Percentiles rank a stretch among this genome's conserved stretches.
Conservation (phyloP, 768 basidiomycete species). For the Tulasnella sp. region DNA sequence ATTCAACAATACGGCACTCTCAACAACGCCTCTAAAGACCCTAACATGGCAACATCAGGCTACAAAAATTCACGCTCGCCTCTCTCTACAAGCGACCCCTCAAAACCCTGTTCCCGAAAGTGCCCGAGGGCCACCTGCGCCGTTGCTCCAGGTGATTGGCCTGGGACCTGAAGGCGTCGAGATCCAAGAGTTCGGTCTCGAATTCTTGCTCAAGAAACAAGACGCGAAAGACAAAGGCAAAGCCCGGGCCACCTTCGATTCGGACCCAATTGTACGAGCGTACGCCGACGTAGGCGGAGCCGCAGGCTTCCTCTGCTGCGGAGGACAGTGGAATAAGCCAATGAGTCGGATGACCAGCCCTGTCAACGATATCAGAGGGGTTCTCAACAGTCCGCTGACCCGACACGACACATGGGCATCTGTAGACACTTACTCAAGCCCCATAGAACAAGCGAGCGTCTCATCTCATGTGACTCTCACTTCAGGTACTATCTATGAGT, state of each 20-base stretch:
- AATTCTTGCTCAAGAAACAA: conserved; percentile 29
- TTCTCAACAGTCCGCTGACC: background rate
- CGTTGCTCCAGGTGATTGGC: conserved; percentile 56
- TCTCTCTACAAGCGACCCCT: background rate
- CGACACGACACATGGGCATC: background rate
- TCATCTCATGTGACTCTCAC: background rate
- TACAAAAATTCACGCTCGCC: background rate
- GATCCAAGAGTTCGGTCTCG: conserved; percentile 52
- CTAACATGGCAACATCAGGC: background rate
- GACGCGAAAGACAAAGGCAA: conserved; percentile 34
- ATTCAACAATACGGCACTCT: conserved; percentile 1
- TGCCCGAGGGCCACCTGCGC: conserved; percentile 13
- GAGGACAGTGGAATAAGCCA: conserved; percentile 38
- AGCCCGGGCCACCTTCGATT: conserved; percentile 20
- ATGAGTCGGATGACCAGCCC: background rate
- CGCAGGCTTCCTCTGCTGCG: conserved; percentile 42
- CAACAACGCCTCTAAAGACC: conserved; percentile 16
- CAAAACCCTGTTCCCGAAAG: background rate
- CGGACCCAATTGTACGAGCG: conserved; percentile 39
- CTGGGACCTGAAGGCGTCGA: conserved; percentile 65
- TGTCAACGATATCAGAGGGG: background rate
- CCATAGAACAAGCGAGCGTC: background rate
- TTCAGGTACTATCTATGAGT: conserved; percentile 31
- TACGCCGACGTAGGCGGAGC: conserved; percentile 55
- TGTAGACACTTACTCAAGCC: background rate